phyloP scores from a whole-genome alignment of 495 filamentous ascomycete genomes.

The Aspergillus olivimuriae region DNA sequence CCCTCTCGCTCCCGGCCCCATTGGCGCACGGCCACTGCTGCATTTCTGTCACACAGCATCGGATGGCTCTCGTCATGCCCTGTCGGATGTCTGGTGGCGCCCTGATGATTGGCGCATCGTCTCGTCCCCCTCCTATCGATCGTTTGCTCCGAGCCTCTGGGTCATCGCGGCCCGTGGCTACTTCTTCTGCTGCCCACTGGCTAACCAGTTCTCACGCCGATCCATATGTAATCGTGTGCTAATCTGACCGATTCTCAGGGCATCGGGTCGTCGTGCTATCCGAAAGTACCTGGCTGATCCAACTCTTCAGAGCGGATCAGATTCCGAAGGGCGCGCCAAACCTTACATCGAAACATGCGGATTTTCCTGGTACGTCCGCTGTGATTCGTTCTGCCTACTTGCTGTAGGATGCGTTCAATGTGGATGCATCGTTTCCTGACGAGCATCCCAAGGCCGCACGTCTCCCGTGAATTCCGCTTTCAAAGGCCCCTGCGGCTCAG shows the following conservation, averaged over 20 bases:
- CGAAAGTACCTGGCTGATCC: background rate
- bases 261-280: background rate
- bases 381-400: background rate
- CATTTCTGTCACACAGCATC: background rate
- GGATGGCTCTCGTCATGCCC: background rate
- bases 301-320: background rate
- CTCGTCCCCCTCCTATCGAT: background rate
- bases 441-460: constrained; percentile 6
- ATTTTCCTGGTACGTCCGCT: constrained; percentile 11
- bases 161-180: background rate
- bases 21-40: background rate
- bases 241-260: background rate
- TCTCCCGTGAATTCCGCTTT: constrained; percentile 8
- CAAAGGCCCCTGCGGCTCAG: constrained; percentile 6
- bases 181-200: too few relatives aligned
- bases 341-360: constrained; percentile 14
- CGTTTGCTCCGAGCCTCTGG: background rate
- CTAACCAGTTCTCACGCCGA: too few relatives aligned
- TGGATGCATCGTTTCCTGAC: constrained; percentile 7
- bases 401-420: background rate
- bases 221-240: background rate
- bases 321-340: background rate
- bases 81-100: background rate
- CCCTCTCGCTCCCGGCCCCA: background rate
- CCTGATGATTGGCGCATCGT: background rate